Evolutionary conservation across 2,329 filamentous ascomycete species (phyloP).

Genomic region (Bipolaris zeicola): DNA sequence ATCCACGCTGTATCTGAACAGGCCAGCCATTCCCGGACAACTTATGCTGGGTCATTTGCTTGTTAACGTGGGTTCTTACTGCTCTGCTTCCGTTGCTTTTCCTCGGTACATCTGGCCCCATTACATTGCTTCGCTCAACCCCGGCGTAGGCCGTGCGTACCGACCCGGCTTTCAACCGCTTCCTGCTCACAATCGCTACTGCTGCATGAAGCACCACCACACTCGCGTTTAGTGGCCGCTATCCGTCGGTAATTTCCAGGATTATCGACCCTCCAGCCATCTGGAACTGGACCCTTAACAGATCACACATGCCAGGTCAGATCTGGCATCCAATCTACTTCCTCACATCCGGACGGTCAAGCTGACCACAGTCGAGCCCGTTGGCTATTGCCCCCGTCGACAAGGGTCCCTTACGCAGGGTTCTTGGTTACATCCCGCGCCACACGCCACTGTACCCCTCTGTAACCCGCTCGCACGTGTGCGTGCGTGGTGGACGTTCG

Average conservation of each 20-base stretch:
- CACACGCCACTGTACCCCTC: conserved; percentile 34
- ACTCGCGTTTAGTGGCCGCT: conserved; percentile 22
- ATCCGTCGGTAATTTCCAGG: conserved; percentile 25
- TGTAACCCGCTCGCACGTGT: conserved; percentile 36
- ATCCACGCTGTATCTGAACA: conserved; percentile 12
- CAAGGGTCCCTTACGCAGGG: conserved; percentile 25
- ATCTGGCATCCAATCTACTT: conserved; percentile 20
- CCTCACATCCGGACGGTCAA: conserved; percentile 15
- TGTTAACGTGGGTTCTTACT: conserved; percentile 2
- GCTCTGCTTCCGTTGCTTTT: conserved; percentile 5
- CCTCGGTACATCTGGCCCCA: conserved; percentile 11
- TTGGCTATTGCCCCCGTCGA: conserved; percentile 29
- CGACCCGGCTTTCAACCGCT: conserved; percentile 13
- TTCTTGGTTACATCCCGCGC: conserved; percentile 21
- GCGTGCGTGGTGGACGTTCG: conserved; percentile 32
- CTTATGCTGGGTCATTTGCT: conserved; percentile 8
- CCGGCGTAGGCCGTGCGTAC: conserved; percentile 10
- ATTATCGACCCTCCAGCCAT: conserved; percentile 26
- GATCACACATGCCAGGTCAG: conserved; percentile 25
- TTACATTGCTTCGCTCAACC: conserved; percentile 9
- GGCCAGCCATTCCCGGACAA: neutral
- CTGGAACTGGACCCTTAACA: conserved; percentile 30
- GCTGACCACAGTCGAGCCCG: conserved; percentile 27
- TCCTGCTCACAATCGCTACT: conserved; percentile 19
- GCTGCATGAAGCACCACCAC: conserved; percentile 19